phyloP scores from a whole-genome alignment of 2,329 filamentous ascomycete species.

The Thelonectria olida region DNA sequence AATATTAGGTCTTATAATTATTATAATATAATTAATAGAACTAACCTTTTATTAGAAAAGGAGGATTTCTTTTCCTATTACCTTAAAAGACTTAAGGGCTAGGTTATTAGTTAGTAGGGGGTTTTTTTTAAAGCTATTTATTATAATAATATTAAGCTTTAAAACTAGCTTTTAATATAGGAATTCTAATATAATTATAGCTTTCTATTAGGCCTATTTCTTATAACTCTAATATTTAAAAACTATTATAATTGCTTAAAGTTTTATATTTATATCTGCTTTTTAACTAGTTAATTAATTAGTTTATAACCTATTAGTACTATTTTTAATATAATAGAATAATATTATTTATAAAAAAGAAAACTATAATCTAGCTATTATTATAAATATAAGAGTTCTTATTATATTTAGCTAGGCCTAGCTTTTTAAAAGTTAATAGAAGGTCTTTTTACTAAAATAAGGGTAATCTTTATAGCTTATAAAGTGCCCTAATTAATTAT shows the following conservation, averaged over 20 bases:
- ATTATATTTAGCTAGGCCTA: background rate
- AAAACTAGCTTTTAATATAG: background rate
- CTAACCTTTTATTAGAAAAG: slow-evolving; percentile 1
- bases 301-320: too few species aligned
- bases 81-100: background rate
- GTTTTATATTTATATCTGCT: too few species aligned
- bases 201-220: background rate
- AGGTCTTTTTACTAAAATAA: background rate
- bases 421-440: background rate
- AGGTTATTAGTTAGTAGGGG: background rate
- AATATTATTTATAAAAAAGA: background rate
- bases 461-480: background rate
- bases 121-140: background rate
- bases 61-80: background rate
- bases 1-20: background rate
- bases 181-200: background rate
- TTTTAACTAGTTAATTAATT: too few species aligned
- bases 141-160: background rate
- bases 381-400: background rate
- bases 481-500: background rate
- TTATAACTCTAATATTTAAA: background rate
- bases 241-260: too few species aligned
- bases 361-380: background rate
- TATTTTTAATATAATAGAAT: too few species aligned
- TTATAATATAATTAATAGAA: background rate